Evolutionary conservation across 805 yeast species (phyloP), one percentile per base, ranked within the genome.

Genomic region (Brettanomyces anomalus): DNA sequence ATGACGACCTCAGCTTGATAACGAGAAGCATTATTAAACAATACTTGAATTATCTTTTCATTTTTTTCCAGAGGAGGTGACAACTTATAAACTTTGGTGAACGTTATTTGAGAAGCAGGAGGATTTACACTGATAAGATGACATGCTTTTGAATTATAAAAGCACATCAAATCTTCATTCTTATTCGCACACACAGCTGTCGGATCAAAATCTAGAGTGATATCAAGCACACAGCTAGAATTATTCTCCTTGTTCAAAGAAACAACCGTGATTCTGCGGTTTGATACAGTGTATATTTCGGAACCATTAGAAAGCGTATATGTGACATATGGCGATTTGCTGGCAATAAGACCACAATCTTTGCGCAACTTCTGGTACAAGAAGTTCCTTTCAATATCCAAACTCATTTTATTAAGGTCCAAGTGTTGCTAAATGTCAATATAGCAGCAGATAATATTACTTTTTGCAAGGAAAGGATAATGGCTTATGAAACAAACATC

Each of bases 21-120:
- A 36, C 65, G 60, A 0, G 76, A 70, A 3, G 64, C 47, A 11
- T 65, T 67, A 46, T 72, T 69, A 73, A 79, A 76, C 2, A 62
- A 17, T 4, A 71, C 58, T 31, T 67, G 66, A 11, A 64, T 44
- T 4, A 74, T 54, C 13, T 48, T 51, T 32, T 55, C 64, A 2
- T 57, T 40, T 10, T 43, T 33, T 5, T 37, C 30, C 17, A 56
- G 39, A 6, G 41, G 15, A 2, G 51, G 28, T 2, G 41, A 21
- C 15, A 59, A 2, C 5, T 31, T 34, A 33, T 43, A 52, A 0
- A 17, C 30, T 0, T 52, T 38, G 0, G 56, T 31, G 36, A 44
- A 48, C 11, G 18, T 34, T 8, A 52, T 40, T 8, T 37, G 39
- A 2, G 61, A 54, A 17, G 54, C 56, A 14, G 49, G 38, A 7